Evolutionary conservation across 129 eudicot genomes (phyloP).

Genomic region (Glebionis coronaria): DNA sequence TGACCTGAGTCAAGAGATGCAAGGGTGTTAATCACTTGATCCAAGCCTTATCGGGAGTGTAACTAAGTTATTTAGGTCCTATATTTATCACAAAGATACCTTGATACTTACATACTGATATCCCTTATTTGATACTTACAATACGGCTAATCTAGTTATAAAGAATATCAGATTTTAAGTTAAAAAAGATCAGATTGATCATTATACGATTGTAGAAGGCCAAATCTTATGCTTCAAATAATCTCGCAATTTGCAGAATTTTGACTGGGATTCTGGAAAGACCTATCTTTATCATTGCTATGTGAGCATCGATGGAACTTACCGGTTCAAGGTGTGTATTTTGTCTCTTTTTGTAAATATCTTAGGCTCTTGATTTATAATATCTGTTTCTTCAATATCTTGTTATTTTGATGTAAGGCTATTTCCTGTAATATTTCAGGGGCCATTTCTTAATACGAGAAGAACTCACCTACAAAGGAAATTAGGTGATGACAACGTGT

Average conservation of each 20-base stretch:
- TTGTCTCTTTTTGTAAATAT: no score
- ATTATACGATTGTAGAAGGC: neutral
- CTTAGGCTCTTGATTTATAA: constrained; percentile 11
- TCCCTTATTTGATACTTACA: neutral
- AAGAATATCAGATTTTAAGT: no score
- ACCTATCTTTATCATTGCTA: constrained; percentile 45
- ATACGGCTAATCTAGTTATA: no score
- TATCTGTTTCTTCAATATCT: constrained; percentile 7
- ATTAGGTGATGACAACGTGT: constrained; percentile 56
- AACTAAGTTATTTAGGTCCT: no score
- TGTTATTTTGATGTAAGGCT: constrained; percentile 7
- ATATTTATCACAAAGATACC: no score
- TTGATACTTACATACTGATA: no score
- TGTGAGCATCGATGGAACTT: constrained; percentile 38
- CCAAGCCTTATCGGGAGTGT: no score
- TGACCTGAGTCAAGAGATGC: no score
- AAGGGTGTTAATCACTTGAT: no score
- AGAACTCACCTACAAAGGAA: constrained; percentile 54
- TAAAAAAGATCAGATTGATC: neutral
- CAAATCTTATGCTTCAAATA: neutral
- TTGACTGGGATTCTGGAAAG: constrained; percentile 50
- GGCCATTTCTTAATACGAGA: constrained; percentile 47
- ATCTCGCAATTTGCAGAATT: constrained; percentile 33
- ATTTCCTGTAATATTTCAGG: constrained; percentile 33
- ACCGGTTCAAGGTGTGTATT: constrained; percentile 23